Percentiles rank a stretch among this genome's conserved stretches.
Evolutionary conservation across 441 rosid species (phyloP).

Genomic region (Erodium trifolium): DNA sequence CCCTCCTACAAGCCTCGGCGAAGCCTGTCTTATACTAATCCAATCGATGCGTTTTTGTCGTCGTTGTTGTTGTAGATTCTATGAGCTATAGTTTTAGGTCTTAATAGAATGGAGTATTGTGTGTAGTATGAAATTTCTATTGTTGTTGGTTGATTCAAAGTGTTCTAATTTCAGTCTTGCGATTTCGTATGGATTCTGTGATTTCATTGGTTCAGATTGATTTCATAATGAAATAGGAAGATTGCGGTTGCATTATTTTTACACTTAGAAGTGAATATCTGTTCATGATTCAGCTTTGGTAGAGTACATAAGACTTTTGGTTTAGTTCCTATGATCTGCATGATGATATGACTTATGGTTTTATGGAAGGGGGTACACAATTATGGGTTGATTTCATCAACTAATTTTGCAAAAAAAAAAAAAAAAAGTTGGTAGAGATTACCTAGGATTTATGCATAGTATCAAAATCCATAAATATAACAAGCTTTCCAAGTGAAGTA

Average conservation of each 20-base stretch:
- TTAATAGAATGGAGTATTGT: neutral
- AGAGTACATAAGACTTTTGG: too few species aligned
- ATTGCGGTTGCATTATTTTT: too few species aligned
- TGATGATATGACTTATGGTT: neutral
- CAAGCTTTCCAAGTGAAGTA: neutral
- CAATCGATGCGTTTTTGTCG: neutral
- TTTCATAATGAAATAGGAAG: neutral
- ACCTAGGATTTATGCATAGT: neutral
- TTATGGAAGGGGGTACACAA: neutral
- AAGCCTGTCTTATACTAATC: neutral
- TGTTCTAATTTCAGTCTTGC: neutral
- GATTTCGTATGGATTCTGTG: too few species aligned
- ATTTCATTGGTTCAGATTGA: neutral
- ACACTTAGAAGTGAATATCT: neutral
- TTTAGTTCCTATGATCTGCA: neutral
- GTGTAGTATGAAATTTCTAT: too few species aligned
- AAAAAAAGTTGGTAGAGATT: neutral
- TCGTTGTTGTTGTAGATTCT: neutral
- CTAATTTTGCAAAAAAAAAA: neutral
- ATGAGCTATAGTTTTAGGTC: neutral
- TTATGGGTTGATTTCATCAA: neutral
- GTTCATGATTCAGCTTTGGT: neutral
- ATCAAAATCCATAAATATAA: neutral
- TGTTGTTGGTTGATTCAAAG: neutral
- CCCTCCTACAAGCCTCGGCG: neutral